These are phyloP conservation scores for Aspergillus sclerotialis DNA, from an alignment of 2,329 filamentous ascomycete genomes.

Conservation along the genomic window DNA sequence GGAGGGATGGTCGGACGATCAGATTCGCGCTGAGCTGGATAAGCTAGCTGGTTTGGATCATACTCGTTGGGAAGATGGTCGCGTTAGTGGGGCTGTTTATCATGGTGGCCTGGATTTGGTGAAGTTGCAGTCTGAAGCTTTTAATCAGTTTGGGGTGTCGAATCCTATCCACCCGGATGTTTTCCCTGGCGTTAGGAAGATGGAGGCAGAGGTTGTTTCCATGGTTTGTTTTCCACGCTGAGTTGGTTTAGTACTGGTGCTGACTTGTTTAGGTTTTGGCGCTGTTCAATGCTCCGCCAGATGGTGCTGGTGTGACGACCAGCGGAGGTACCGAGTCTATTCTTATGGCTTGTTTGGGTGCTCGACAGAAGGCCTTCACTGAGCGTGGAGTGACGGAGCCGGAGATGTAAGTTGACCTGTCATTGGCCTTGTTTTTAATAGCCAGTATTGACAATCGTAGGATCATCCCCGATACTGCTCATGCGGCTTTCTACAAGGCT, in stretches of 20 bases:
- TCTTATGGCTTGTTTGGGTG: constrained; percentile 86
- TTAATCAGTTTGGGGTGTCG: constrained; percentile 85
- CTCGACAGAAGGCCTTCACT: constrained; percentile 76
- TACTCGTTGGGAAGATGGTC: constrained; percentile 93
- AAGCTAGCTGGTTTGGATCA: constrained; percentile 81
- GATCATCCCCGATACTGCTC: constrained; percentile 89
- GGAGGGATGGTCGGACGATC: constrained; percentile 74
- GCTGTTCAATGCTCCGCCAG: constrained; percentile 83
- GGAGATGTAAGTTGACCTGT: constrained; percentile 82
- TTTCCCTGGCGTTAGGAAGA: constrained; percentile 95
- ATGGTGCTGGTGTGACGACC: constrained; percentile 80
- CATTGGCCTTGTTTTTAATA: not conserved
- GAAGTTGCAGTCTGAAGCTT: constrained; percentile 83
- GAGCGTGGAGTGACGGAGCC: constrained; percentile 87
- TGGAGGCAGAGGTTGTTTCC: constrained; percentile 96
- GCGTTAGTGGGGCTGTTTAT: constrained; percentile 91
- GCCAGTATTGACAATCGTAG: constrained; percentile 37
- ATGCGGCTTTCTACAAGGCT: constrained; percentile 95
- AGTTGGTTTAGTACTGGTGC: not conserved
- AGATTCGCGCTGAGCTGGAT: constrained; percentile 71
- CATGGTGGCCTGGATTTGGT: constrained; percentile 80
- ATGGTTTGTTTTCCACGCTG: constrained; percentile 58
- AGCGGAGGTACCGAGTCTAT: constrained; percentile 95
- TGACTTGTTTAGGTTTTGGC: constrained; percentile 49
- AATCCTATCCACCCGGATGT: constrained; percentile 98